Percentiles rank a stretch among this genome's conserved stretches.
Evolutionary conservation across 1,284 basidiomycete species (phyloP).

Genomic region (Retiboletus fuscus): DNA sequence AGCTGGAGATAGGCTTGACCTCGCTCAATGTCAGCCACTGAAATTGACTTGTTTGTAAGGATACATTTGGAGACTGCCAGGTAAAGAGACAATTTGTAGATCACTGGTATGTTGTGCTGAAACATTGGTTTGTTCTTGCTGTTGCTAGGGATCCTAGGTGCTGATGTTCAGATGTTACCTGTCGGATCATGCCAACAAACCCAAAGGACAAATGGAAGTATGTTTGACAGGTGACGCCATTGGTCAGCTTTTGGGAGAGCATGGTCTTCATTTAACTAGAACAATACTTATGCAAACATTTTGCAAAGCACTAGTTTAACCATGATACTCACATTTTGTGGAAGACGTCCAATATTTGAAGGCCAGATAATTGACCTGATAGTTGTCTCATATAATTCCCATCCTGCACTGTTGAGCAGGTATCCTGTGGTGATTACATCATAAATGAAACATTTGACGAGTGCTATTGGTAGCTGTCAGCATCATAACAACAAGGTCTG

Average conservation of each 20-base stretch:
- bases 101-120: background rate
- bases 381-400: background rate
- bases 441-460: background rate
- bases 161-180: background rate
- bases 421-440: background rate
- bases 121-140: background rate
- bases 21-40: background rate
- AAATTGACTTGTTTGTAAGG: background rate
- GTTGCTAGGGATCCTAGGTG: background rate
- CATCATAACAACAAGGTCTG: no score
- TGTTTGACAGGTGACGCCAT: background rate
- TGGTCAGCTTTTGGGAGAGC: background rate
- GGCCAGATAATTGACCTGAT: background rate
- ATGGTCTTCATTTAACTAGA: background rate
- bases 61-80: background rate
- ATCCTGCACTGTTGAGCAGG: background rate
- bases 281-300: no score
- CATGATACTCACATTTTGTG: background rate
- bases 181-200: background rate
- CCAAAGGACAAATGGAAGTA: background rate
- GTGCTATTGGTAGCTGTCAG: no score
- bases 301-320: no score
- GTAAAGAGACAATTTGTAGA: background rate
- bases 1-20: constrained; percentile 2
- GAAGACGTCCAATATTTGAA: background rate